Evolutionary conservation across 768 basidiomycete species (phyloP), one percentile per base, ranked within the genome.

Genomic region (Coprinopsis strossmayeri): DNA sequence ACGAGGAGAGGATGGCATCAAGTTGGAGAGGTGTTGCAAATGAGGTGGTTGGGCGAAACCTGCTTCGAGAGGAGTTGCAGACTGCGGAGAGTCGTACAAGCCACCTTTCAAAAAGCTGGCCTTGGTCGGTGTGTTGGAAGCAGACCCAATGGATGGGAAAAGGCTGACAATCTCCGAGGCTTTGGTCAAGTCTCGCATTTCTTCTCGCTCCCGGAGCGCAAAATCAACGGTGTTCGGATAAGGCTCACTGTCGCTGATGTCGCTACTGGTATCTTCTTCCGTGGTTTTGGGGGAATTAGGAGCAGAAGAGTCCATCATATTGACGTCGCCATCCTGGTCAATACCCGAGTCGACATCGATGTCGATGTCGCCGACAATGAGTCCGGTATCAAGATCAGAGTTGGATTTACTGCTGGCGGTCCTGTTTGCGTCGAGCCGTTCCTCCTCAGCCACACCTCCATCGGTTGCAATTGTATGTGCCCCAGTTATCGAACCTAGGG

Each of bases 121-220:
- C 23, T 25, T 37, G 30, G 45, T 46, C 30, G 45, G 32, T 13
- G 45, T 46, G 21, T 9, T 37, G 23, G 18, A 20, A 13, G 30
- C 17, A 3, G 45, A 46, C 3, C 13, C 39, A 5, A 26, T 18
- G n/a, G 46, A 23, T 4, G 65, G 67, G 35, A 67, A 67, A 0
- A 79, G 55, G 34, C 73, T 73, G 54, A 85, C 69, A 46, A 94
- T 91, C 67, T 90, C 87, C 18, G 79, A 83, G 5, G 90, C 87
- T 50, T 80, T 76, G 0, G 92, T 95, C 47, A 94, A 69, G 59
- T 88, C 86, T 11, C 86, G 72, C 89, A 93, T 94, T 69, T 94
- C 92, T 52, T 90, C 87, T 64, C 80, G 80, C 68, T 95, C 91
- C 27, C 89, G 74, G 58, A 81, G 77, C 12, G 87, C 82, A 63